phyloP scores from a whole-genome alignment of 108 stramenopile species.

The Cyclotella cryptica region DNA sequence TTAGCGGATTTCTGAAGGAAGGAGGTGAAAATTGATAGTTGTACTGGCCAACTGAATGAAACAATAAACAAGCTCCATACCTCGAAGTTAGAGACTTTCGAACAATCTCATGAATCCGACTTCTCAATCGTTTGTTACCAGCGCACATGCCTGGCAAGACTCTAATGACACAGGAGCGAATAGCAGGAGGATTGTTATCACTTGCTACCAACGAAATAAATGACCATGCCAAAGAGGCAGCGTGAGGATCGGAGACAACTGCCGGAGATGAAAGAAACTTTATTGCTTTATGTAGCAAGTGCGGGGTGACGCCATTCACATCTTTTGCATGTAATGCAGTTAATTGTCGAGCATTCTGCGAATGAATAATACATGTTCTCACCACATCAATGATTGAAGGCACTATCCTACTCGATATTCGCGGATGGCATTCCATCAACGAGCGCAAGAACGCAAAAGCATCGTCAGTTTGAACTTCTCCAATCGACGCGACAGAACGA shows the following conservation, averaged over 20 bases:
- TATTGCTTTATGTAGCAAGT: conserved; percentile 9
- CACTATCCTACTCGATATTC: conserved; percentile 32
- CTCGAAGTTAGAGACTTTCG: conserved; percentile 50
- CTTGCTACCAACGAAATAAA: conserved; percentile 56
- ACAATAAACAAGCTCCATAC: conserved; percentile 4
- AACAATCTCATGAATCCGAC: conserved; percentile 66
- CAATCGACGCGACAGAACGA: not conserved
- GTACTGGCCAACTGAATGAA: not conserved
- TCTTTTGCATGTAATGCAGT: not conserved
- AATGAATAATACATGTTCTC: conserved; percentile 8
- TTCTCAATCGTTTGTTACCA: conserved; percentile 69
- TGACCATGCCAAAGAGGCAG: conserved; percentile 72
- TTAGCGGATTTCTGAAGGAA: conserved; percentile 41
- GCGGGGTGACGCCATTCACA: not conserved
- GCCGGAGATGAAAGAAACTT: conserved; percentile 34
- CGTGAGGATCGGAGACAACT: conserved; percentile 67
- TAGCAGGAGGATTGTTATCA: conserved; percentile 44
- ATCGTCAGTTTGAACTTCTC: not conserved
- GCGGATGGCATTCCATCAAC: conserved; percentile 35
- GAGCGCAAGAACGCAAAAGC: conserved; percentile 31
- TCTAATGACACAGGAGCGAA: conserved; percentile 62
- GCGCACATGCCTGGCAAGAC: conserved; percentile 67
- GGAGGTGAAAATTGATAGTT: not conserved
- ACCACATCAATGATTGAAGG: conserved; percentile 33
- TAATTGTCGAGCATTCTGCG: not conserved